These are phyloP conservation scores for Fraxinus anomala DNA, from an alignment of 257 asterid genomes.

Conservation along the genomic window DNA sequence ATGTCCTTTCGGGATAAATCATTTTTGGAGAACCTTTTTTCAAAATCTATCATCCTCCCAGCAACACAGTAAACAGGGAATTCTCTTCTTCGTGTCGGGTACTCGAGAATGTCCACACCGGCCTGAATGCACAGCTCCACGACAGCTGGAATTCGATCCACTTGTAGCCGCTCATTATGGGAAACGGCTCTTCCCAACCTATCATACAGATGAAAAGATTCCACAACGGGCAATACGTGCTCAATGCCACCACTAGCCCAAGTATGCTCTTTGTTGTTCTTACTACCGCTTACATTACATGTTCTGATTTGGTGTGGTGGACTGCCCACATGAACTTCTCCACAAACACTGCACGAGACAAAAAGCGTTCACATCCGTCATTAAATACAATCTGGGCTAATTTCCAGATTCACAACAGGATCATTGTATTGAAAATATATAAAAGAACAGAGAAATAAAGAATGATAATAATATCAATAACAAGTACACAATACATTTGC, in stretches of 20 bases:
- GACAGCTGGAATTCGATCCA: slow-evolving; percentile 70
- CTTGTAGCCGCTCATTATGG: slow-evolving; percentile 64
- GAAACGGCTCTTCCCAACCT: slow-evolving; percentile 72
- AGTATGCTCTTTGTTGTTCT: slow-evolving; percentile 50
- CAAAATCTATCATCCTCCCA: slow-evolving; percentile 67
- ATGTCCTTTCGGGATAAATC: slow-evolving; percentile 32
- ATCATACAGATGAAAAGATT: slow-evolving; percentile 74
- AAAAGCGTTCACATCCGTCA: background rate
- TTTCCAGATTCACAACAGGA: too few species aligned
- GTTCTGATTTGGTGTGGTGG: slow-evolving; percentile 68
- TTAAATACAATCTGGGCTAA: background rate
- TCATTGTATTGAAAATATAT: too few species aligned
- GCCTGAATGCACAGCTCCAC: slow-evolving; percentile 81
- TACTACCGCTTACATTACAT: slow-evolving; percentile 55
- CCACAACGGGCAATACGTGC: slow-evolving; percentile 51
- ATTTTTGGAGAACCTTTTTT: slow-evolving; percentile 64
- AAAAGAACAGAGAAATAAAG: background rate
- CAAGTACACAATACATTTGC: background rate
- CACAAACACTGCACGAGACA: slow-evolving; percentile 50
- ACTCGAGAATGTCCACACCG: slow-evolving; percentile 62
- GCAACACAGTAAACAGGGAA: slow-evolving; percentile 64
- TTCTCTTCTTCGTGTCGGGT: slow-evolving; percentile 63
- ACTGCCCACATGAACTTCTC: slow-evolving; percentile 70
- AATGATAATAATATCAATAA: background rate
- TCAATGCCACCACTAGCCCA: slow-evolving; percentile 66